Percentiles rank a stretch among this genome's conserved stretches.
These are phyloP conservation scores for Aechmea fasciata DNA, from an alignment of 176 grass and related monocot species.

Conservation along the genomic window DNA sequence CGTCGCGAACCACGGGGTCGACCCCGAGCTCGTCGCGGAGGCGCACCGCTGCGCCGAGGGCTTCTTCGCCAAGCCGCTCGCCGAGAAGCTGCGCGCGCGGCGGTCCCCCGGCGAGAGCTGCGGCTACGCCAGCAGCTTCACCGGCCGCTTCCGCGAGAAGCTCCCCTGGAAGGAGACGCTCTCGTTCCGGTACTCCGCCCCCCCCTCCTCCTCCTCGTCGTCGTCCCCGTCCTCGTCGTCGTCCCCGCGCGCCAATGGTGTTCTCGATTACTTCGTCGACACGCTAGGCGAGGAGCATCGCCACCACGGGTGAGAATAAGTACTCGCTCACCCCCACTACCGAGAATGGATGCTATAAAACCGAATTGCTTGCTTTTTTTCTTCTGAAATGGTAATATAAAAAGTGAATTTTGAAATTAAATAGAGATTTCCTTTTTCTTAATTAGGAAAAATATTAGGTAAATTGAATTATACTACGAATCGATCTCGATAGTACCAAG, in stretches of 20 bases:
- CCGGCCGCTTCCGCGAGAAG: constrained; percentile 58
- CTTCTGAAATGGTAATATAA: too few relatives aligned
- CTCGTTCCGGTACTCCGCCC: constrained; percentile 43
- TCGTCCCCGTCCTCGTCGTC: too few relatives aligned
- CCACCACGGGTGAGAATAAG: constrained; percentile 35
- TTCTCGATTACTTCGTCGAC: constrained; percentile 44
- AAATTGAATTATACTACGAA: too few relatives aligned
- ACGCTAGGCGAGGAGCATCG: constrained; percentile 42
- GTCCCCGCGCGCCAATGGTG: constrained; percentile 2
- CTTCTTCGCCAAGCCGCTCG: constrained; percentile 75
- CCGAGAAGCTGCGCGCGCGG: constrained; percentile 74
- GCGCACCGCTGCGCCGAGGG: constrained; percentile 58
- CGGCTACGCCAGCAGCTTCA: constrained; percentile 98
- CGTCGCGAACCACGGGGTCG: constrained; percentile 78
- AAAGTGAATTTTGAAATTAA: too few relatives aligned
- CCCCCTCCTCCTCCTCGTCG: not conserved
- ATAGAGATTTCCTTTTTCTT: too few relatives aligned
- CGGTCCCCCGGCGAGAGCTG: constrained; percentile 49
- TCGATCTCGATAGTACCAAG: too few relatives aligned
- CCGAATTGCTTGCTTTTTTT: too few relatives aligned
- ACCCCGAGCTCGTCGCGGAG: constrained; percentile 32
- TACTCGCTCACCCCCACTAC: too few relatives aligned
- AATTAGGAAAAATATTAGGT: too few relatives aligned
- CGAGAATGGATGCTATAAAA: too few relatives aligned
- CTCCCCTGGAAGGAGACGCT: constrained; percentile 99